Evolutionary conservation across 257 asterid species (phyloP), one percentile per base, ranked within the genome.

Genomic region (Gentiana straminea): DNA sequence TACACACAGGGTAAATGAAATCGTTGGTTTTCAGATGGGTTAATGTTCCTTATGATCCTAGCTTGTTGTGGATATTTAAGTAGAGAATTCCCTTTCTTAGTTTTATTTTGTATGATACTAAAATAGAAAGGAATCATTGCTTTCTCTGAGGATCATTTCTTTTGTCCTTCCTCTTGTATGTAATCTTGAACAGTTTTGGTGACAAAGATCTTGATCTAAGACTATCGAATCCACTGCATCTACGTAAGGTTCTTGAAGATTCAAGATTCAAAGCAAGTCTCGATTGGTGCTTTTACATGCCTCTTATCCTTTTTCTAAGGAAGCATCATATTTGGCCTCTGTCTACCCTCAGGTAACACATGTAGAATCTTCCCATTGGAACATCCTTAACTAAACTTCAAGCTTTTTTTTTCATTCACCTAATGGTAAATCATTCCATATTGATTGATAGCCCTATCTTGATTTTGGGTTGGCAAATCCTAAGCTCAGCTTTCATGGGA

Each of bases 391-490:
- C 60, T 49, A 4, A 61, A 72, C n/a, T 52, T 69, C 24, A 37
- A 24, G 38, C 35, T 63, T 51, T 8, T 54, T 60, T 55, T 64
- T 33, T 47, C 41, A 49, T 51, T 35, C 43, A 44, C 24, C 52
- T 52, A 41, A 66, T 35, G 55, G 52, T 0, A 7, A 56, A n/a
- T n/a, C n/a, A n/a, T 10, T 41, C 58, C 62, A 48, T 63, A 49
- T 67, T 68, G 39, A 54, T 58, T 9, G 49, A 3, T 65, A 91
- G 98, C 84, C 87, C 52, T 91, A 79, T 70, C 94, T 91, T 72
- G 98, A 91, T 77, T 81, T 91, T 67, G 98, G 98, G 36, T 70
- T 91, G 71, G 98, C 98, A 54, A 83, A 86, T 76, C 95, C 98
- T 12, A 84, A 86, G 73, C 94, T 91, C 70, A 91, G 98, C 75